phyloP scores from a whole-genome alignment of 257 asterid species.

The Ajuga chamaepitys region DNA sequence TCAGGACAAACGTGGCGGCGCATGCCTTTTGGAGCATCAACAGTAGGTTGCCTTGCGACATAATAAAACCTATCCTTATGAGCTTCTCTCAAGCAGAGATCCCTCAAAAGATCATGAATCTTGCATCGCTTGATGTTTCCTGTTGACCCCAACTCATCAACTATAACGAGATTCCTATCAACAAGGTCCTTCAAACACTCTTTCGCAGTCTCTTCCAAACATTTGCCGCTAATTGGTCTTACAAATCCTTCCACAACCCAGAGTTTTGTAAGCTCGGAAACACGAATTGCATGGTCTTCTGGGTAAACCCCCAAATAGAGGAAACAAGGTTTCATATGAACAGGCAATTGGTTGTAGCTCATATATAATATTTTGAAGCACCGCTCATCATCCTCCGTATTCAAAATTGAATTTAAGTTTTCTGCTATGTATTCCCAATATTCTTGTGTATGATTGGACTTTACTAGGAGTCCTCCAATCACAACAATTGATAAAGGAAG shows the following conservation, averaged over 20 bases:
- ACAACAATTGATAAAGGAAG: constrained; percentile 7
- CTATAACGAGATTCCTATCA: neutral
- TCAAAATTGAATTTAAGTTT: neutral
- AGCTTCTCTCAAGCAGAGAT: neutral
- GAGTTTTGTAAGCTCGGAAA: neutral
- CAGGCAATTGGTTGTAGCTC: neutral
- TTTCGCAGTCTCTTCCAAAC: neutral
- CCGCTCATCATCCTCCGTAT: neutral
- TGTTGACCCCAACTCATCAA: neutral
- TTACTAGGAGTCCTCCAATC: neutral
- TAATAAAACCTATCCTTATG: neutral
- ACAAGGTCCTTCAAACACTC: neutral
- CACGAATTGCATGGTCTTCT: neutral
- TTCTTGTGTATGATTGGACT: neutral
- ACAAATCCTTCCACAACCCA: constrained; percentile 7
- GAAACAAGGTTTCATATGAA: neutral
- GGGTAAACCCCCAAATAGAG: neutral
- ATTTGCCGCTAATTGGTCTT: neutral
- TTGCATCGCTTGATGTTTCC: neutral
- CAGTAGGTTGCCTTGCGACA: neutral
- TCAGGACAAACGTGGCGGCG: neutral
- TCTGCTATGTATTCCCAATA: neutral
- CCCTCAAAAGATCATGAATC: neutral
- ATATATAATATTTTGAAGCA: neutral
- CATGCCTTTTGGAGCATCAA: neutral